These are phyloP conservation scores for Apiospora pterosperma DNA, from an alignment of 2,329 filamentous ascomycete species.

Conservation along the genomic window DNA sequence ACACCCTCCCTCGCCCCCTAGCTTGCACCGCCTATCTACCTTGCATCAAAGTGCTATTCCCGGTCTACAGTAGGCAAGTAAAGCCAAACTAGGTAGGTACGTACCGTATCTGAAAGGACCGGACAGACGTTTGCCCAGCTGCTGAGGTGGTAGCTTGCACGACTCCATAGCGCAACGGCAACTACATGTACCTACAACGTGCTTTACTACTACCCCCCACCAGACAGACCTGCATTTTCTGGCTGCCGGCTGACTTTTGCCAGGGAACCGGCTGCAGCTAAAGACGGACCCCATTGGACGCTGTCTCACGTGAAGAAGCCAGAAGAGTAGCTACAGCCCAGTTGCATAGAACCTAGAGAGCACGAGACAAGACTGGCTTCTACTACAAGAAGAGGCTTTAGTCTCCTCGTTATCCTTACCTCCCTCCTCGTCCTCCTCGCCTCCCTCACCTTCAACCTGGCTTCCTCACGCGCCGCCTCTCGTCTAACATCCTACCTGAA, in stretches of 20 bases:
- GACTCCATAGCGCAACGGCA: background rate
- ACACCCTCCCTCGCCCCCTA: no score
- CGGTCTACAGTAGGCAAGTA: background rate
- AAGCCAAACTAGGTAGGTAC: no score
- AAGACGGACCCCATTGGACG: background rate
- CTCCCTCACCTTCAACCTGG: slow-evolving; percentile 60
- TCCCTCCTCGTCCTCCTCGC: slow-evolving; percentile 50
- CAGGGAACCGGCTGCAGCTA: background rate
- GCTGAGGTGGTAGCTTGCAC: background rate
- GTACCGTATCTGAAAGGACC: background rate
- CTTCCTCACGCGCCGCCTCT: slow-evolving; percentile 55
- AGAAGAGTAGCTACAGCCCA: background rate
- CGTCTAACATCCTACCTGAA: slow-evolving; percentile 57
- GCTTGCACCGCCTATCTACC: background rate
- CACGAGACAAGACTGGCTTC: slow-evolving; percentile 5
- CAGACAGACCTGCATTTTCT: background rate
- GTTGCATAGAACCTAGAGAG: background rate
- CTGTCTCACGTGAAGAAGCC: background rate
- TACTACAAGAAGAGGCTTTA: slow-evolving; percentile 2
- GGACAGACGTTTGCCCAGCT: no score
- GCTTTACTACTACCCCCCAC: no score
- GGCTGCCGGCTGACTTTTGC: background rate
- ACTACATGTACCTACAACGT: no score
- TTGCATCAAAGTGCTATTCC: background rate
- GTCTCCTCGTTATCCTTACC: slow-evolving; percentile 42